phyloP scores from a whole-genome alignment of 352 stramenopile genomes.

The Globisporangium takayamanum region DNA sequence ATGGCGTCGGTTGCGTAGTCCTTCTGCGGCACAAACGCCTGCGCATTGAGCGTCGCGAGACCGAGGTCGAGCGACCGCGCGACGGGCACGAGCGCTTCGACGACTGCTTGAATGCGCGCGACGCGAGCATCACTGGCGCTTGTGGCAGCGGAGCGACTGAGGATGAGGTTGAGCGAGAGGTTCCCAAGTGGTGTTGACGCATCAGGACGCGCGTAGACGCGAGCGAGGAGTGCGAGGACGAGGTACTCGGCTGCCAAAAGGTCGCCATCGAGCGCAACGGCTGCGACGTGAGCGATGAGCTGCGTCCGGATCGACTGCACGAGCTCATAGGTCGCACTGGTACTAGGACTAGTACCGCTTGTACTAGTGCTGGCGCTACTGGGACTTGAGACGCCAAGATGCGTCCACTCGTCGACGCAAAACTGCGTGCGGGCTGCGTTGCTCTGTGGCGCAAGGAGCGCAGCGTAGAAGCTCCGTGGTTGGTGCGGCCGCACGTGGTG shows the following conservation, averaged over 20 bases:
- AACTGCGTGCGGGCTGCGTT: slow-evolving; percentile 30
- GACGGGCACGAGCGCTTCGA: slow-evolving; percentile 52
- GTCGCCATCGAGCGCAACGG: slow-evolving; percentile 33
- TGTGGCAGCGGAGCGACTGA: slow-evolving; percentile 10
- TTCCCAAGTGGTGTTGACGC: slow-evolving; percentile 60
- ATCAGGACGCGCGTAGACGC: slow-evolving; percentile 64
- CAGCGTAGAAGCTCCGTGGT: slow-evolving; percentile 20
- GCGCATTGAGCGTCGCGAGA: slow-evolving; percentile 50
- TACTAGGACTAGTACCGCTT: too few species aligned
- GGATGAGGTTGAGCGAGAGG: slow-evolving; percentile 59
- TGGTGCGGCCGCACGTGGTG: slow-evolving; percentile 51
- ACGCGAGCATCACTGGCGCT: slow-evolving; percentile 15
- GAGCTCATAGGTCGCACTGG: slow-evolving; percentile 1
- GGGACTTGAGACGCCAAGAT: slow-evolving; percentile 4
- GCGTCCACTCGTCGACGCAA: slow-evolving; percentile 30
- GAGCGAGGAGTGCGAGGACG: slow-evolving; percentile 58
- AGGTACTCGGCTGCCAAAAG: slow-evolving; percentile 60
- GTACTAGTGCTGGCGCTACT: too few species aligned
- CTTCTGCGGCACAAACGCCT: slow-evolving; percentile 64
- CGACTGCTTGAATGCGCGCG: slow-evolving; percentile 17
- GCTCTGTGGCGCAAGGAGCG: slow-evolving; percentile 19
- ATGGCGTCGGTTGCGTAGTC: slow-evolving; percentile 70
- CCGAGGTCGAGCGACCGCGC: slow-evolving; percentile 44
- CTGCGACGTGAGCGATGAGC: slow-evolving; percentile 42
- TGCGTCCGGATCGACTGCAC: slow-evolving; percentile 21